phyloP scores from a whole-genome alignment of 1,139 yeast species.

The Diutina sp. region DNA sequence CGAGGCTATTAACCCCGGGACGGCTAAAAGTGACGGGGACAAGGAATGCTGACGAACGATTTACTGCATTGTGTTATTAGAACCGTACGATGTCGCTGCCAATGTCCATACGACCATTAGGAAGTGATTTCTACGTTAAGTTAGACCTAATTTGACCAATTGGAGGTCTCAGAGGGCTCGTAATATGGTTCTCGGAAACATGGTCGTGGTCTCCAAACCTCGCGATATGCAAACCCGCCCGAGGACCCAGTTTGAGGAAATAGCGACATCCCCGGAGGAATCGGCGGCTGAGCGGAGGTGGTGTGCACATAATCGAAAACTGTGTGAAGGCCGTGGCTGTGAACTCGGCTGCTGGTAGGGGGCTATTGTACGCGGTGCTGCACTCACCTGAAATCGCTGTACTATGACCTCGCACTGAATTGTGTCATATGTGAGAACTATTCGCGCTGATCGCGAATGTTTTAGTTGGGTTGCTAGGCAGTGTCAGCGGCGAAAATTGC shows the following conservation, averaged over 20 bases:
- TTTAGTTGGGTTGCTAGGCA: too few relatives aligned
- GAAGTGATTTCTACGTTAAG: background rate
- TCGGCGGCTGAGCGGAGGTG: background rate
- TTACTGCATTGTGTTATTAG: background rate
- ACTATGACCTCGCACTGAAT: background rate
- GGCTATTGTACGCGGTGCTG: background rate
- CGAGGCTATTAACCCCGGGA: background rate
- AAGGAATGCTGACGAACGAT: background rate
- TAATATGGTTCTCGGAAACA: background rate
- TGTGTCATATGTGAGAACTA: background rate
- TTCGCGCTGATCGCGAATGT: too few relatives aligned
- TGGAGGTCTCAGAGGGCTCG: background rate
- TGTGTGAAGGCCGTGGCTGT: background rate
- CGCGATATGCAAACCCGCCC: background rate
- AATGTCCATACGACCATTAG: too few relatives aligned
- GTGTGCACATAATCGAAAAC: background rate
- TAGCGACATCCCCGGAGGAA: background rate
- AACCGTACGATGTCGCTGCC: too few relatives aligned
- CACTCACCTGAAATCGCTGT: background rate
- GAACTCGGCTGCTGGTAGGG: background rate
- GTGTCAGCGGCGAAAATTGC: too few relatives aligned
- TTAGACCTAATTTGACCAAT: background rate
- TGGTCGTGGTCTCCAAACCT: background rate
- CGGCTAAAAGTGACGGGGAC: background rate
- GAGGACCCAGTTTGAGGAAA: background rate